Evolutionary conservation across 2,329 filamentous ascomycete species (phyloP), one percentile per base, ranked within the genome.

Genomic region (Diaporthe capsici): DNA sequence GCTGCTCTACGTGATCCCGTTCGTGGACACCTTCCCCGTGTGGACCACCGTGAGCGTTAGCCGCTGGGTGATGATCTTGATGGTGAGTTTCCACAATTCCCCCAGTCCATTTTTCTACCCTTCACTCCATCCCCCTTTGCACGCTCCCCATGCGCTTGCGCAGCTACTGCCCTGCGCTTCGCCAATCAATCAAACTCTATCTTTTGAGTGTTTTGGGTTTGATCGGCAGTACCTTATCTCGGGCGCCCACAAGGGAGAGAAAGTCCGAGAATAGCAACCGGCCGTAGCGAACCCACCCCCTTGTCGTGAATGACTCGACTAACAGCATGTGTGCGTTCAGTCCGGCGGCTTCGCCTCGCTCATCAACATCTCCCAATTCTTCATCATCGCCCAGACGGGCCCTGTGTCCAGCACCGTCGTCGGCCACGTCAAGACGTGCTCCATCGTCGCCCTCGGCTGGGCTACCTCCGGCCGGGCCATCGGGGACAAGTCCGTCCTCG

Each of bases 361-460:
- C 73, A 92, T 94, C 83, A 93, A 93, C 81, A 87, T 92, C 80
- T 91, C 88, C 17, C 90, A 90, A 80, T 91, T 91, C 77, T 92
- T 91, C 81, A 91, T 92, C 76, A 88, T 92, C 58, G 90, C 89
- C 3, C 88, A 91, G 81, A 90, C 89, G 0, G 91, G 91, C 0
- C 89, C 91, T 0, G 91, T 93, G 5, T 91, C 90, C 10, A 92
- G 90, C 78, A 92, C 91, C 0, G 90, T 93, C 0, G 90, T 93
- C 22, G 92, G 91, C 0, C 91, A 93, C 79, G 84, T 92, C 49
- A 93, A 93, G 83, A 93, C 91, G 0, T 92, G 90, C 79, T 89
- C 88, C 7, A 92, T 93, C 78, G 90, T 93, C n/a, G 87, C 88
- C 25, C 82, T 93, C 6, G 91, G 91, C 42, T 93, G 91, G 91